Conservation (phyloP, 352 stramenopile genomes). For the Phytophthora hybrid region DNA sequence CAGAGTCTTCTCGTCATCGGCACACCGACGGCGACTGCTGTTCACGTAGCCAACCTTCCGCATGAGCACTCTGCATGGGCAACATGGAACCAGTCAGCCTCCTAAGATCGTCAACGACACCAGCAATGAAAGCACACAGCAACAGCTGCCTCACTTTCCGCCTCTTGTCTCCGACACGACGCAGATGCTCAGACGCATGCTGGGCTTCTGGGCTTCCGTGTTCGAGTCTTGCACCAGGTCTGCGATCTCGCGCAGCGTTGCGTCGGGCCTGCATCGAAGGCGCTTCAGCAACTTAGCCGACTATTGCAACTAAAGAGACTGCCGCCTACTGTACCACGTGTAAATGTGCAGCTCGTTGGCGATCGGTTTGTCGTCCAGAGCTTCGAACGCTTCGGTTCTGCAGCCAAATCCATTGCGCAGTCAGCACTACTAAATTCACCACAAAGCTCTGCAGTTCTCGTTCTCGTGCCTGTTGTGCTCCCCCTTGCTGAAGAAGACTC, state of each 20-base stretch:
- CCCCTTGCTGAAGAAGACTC: conserved; percentile 69
- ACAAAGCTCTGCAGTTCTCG: background rate
- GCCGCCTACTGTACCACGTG: conserved; percentile 53
- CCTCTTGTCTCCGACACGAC: conserved; percentile 63
- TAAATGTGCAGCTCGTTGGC: conserved; percentile 78
- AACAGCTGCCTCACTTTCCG: conserved; percentile 42
- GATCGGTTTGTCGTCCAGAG: conserved; percentile 58
- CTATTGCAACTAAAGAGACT: background rate
- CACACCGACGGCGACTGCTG: conserved; percentile 52
- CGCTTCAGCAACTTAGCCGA: background rate
- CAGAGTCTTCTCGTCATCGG: conserved; percentile 76
- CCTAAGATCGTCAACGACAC: background rate
- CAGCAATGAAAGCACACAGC: background rate
- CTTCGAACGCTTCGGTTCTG: conserved; percentile 69
- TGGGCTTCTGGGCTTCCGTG: conserved; percentile 57
- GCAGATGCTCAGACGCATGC: conserved; percentile 66
- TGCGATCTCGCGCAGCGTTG: conserved; percentile 73
- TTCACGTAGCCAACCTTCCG: conserved; percentile 74
- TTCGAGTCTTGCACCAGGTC: conserved; percentile 79
- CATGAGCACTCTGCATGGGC: conserved; percentile 50
- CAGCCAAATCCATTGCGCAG: conserved; percentile 6
- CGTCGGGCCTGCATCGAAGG: conserved; percentile 57
- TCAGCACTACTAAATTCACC: background rate
- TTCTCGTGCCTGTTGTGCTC: conserved; percentile 62
- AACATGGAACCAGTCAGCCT: conserved; percentile 7